phyloP scores from a whole-genome alignment of 2,329 filamentous ascomycete genomes.

The Botrytis paeoniae region DNA sequence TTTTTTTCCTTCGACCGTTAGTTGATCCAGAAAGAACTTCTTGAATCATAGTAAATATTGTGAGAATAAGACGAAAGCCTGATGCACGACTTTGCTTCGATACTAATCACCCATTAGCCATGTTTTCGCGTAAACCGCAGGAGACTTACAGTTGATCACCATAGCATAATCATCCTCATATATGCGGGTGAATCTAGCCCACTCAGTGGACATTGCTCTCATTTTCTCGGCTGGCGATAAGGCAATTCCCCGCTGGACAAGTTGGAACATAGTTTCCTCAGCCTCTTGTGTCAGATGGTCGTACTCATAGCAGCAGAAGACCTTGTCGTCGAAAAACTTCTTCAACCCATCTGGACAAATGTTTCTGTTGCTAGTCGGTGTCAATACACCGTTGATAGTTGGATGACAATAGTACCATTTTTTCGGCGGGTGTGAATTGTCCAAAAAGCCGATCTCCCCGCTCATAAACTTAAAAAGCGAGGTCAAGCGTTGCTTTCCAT shows the following conservation, averaged over 20 bases:
- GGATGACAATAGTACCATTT: slow-evolving; percentile 43
- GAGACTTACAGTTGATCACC: slow-evolving; percentile 39
- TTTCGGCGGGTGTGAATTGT: slow-evolving; percentile 39
- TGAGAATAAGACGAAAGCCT: slow-evolving; percentile 38
- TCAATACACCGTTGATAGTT: slow-evolving; percentile 28
- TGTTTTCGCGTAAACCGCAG: neutral
- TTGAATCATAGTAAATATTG: slow-evolving; percentile 39
- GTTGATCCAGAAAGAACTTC: slow-evolving; percentile 29
- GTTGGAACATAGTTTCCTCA: slow-evolving; percentile 48
- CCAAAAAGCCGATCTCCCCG: slow-evolving; percentile 45
- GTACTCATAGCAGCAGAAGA: slow-evolving; percentile 46
- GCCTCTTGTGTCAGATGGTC: slow-evolving; percentile 40
- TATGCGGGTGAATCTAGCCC: slow-evolving; percentile 44
- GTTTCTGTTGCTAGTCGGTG: slow-evolving; percentile 30
- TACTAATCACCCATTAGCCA: slow-evolving; percentile 26
- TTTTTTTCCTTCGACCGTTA: slow-evolving; percentile 18
- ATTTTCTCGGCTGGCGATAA: slow-evolving; percentile 47
- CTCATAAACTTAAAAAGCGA: slow-evolving; percentile 45
- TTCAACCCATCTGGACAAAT: slow-evolving; percentile 40
- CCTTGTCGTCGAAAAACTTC: slow-evolving; percentile 40
- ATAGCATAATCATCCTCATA: slow-evolving; percentile 44
- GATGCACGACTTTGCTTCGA: slow-evolving; percentile 39
- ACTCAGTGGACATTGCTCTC: slow-evolving; percentile 44
- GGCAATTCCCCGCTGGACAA: slow-evolving; percentile 46
- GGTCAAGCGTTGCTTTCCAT: slow-evolving; percentile 49